Percentiles rank a stretch among this genome's conserved stretches.
These are phyloP conservation scores for Rhynchospora tenuis DNA, from an alignment of 176 grass and related monocot species.

Conservation along the genomic window DNA sequence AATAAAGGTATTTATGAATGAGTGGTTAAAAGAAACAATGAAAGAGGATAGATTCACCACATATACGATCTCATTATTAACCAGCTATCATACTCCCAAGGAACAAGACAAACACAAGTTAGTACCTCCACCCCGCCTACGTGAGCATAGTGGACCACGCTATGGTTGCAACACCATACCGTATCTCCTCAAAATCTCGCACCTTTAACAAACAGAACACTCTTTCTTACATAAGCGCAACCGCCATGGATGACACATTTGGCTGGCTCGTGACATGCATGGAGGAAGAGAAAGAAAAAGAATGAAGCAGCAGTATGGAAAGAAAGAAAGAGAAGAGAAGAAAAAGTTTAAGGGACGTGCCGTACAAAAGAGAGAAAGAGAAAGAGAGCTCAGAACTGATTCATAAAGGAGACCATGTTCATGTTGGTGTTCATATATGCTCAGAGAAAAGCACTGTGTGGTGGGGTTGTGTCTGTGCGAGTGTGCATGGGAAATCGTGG, in stretches of 20 bases:
- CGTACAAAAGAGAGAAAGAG: neutral
- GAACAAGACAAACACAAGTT: slow-evolving; percentile 2
- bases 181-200: slow-evolving; percentile 11
- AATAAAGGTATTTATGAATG: neutral
- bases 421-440: neutral
- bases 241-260: neutral
- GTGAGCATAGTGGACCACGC: slow-evolving; percentile 17
- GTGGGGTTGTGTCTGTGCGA: slow-evolving; percentile 1
- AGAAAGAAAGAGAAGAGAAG: neutral
- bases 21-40: neutral
- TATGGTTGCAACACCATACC: slow-evolving; percentile 11
- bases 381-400: neutral
- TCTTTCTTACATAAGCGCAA: slow-evolving; percentile 12
- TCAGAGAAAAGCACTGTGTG: slow-evolving; percentile 7
- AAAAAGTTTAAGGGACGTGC: neutral
- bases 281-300: neutral
- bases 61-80: slow-evolving; percentile 8
- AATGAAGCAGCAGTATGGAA: neutral
- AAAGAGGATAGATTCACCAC: neutral
- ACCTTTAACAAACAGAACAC: neutral
- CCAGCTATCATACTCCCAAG: neutral
- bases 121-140: neutral
- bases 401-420: neutral
- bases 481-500: slow-evolving; percentile 8
- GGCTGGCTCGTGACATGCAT: neutral